Conservation (phyloP, 2,329 filamentous ascomycete genomes). For the Whalleya microplaca region DNA sequence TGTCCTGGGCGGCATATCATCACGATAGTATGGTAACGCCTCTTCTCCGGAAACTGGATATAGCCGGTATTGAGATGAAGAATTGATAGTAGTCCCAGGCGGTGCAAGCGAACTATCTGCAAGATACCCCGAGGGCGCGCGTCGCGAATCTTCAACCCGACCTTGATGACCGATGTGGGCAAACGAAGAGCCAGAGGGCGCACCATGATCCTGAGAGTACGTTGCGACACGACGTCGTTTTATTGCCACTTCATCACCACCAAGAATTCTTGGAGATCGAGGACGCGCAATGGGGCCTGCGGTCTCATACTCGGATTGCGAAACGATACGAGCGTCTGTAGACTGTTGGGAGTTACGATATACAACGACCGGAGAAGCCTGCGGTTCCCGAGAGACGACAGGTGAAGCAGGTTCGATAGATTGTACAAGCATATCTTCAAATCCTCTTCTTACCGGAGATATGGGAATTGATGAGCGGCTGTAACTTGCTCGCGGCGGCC, state of each 20-base stretch:
- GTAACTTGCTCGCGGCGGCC: slow-evolving; percentile 24
- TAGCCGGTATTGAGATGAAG: slow-evolving; percentile 16
- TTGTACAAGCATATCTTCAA: slow-evolving; percentile 38
- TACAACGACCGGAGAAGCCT: slow-evolving; percentile 17
- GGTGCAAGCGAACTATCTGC: slow-evolving; percentile 14
- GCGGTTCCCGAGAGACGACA: slow-evolving; percentile 11
- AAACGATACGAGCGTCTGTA: slow-evolving; percentile 24
- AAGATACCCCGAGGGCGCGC: slow-evolving; percentile 20
- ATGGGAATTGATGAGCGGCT: slow-evolving; percentile 23
- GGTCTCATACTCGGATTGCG: slow-evolving; percentile 27
- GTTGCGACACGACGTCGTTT: slow-evolving; percentile 31
- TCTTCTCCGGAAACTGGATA: slow-evolving; percentile 21
- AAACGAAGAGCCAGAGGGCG: slow-evolving; percentile 25
- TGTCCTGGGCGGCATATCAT: slow-evolving; percentile 25
- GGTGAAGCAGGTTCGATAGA: slow-evolving; percentile 40
- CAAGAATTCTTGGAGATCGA: slow-evolving; percentile 21
- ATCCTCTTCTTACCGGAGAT: slow-evolving; percentile 32
- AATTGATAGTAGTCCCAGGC: slow-evolving; percentile 4
- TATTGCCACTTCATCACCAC: slow-evolving; percentile 25
- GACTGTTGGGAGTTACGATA: slow-evolving; percentile 24
- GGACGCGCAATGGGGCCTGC: slow-evolving; percentile 16
- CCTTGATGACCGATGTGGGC: slow-evolving; percentile 25
- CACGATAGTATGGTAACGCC: slow-evolving; percentile 15
- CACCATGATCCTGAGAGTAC: slow-evolving; percentile 26
- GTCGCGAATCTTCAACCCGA: slow-evolving; percentile 22